Evolutionary conservation across 2,329 filamentous ascomycete species (phyloP).

Genomic region (Colletotrichum chrysophilum): DNA sequence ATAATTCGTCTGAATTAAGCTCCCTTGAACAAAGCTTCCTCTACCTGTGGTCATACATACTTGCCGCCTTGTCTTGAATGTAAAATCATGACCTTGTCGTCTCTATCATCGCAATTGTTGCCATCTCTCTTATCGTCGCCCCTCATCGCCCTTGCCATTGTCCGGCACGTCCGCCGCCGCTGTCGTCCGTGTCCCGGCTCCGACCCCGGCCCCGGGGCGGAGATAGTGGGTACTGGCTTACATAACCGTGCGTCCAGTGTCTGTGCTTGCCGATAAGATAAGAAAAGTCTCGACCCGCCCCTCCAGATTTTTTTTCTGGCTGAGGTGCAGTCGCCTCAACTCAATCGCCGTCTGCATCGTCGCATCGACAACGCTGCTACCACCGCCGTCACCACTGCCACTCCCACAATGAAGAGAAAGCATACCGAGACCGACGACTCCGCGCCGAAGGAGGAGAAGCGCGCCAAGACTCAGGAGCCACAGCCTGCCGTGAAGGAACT

Average conservation of each 20-base stretch:
- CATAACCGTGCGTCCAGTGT: neutral
- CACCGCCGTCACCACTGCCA: neutral
- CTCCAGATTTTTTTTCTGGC: conserved; percentile 16
- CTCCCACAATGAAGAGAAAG: conserved; percentile 64
- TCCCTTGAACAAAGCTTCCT: too few species aligned
- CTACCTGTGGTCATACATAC: too few species aligned
- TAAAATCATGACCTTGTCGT: neutral
- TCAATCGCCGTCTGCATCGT: neutral
- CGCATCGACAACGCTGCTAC: neutral
- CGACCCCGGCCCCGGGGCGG: neutral
- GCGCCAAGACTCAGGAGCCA: conserved; percentile 30
- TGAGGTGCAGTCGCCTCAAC: neutral
- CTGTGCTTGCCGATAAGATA: conserved; percentile 7
- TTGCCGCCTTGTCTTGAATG: neutral
- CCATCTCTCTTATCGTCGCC: too few species aligned
- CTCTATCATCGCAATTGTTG: neutral
- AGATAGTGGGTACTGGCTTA: neutral
- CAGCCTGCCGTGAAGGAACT: conserved; percentile 20
- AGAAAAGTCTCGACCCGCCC: conserved; percentile 9
- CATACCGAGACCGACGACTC: conserved; percentile 61
- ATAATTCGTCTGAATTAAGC: too few species aligned
- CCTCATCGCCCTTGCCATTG: too few species aligned
- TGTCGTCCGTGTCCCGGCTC: neutral
- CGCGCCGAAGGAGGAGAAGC: conserved; percentile 44
- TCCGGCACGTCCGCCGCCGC: too few species aligned